Evolutionary conservation across 805 yeast genomes (phyloP), one percentile per base, ranked within the genome.

Genomic region (Candida ascalaphidarum): DNA sequence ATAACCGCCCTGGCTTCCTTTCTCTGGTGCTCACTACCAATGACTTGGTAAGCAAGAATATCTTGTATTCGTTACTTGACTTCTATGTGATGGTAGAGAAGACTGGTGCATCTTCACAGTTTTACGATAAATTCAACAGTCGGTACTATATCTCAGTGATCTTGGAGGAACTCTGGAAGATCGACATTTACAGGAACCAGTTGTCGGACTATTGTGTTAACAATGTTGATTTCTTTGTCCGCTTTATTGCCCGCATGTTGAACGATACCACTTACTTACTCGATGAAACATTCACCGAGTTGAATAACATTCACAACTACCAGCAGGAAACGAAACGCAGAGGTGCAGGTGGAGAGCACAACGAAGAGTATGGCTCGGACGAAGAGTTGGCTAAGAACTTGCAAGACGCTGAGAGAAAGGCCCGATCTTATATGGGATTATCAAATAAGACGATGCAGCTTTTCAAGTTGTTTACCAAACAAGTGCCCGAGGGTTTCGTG

Each of bases 61-160:
- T 92, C 37, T 61, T 92, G 32, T 86, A 83, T 44, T 81, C 95
- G 1, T 65, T 92, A 32, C 68, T 92, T 55, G 94, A 85, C 43
- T 81, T 86, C 36, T 92, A 89, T 52, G 95, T 92, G 20, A 84
- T 83, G 67, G 88, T 89, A 28, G 99, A 92, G 52, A 86, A 83
- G 46, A 92, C 98, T 0, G 98, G 98, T 7, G 81, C 96, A 2
- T 78, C 89, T 6, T 77, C 94, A 0, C 97, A 92, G 55, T 92
- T 89, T 49, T 89, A 89, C 52, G 99, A 92, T 53, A 92, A 92
- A 56, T 92, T 92, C 60, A 88, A 85, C 52, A 74, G 84, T 24
- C 71, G 98, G 51, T 89, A 77, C 54, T 80, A 84, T 48, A 83
- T 92, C 17, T 81, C 96, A 1, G 72, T 72, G 26, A 80, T 92